These are phyloP conservation scores for Thyridium curvatum DNA, from an alignment of 2,329 filamentous ascomycete species.

Conservation along the genomic window DNA sequence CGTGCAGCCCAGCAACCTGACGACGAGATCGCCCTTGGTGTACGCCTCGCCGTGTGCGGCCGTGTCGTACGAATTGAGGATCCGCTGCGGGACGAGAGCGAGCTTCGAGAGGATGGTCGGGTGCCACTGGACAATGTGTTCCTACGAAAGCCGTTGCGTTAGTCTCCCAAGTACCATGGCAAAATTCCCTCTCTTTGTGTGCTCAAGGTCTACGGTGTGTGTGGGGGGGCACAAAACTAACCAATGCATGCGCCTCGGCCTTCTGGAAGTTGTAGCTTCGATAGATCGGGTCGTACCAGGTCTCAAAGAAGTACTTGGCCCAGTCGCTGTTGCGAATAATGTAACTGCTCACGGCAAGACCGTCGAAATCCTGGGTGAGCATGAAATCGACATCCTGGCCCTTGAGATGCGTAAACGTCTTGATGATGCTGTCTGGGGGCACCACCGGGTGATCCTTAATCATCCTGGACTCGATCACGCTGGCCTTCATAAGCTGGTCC, in stretches of 20 bases:
- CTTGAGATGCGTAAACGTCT: conserved; percentile 79
- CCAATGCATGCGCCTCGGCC: conserved; percentile 85
- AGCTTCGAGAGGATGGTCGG: conserved; percentile 88
- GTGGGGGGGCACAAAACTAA: conserved; percentile 37
- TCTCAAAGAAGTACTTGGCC: conserved; percentile 87
- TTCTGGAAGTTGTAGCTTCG: conserved; percentile 94
- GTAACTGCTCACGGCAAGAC: conserved; percentile 71
- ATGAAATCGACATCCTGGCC: conserved; percentile 75
- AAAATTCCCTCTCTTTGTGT: no score
- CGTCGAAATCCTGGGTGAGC: conserved; percentile 76
- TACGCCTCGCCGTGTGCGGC: conserved; percentile 56
- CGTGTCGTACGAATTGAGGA: conserved; percentile 71
- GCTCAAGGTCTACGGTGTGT: no score
- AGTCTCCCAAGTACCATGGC: no score
- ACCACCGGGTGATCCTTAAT: conserved; percentile 80
- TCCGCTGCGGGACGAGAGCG: conserved; percentile 80
- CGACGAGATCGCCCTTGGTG: conserved; percentile 77
- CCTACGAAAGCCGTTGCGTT: conserved; percentile 40
- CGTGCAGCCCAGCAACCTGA: conserved; percentile 71
- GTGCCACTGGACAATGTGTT: conserved; percentile 93
- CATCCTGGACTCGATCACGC: conserved; percentile 70
- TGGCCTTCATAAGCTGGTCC: conserved; percentile 60
- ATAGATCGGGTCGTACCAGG: conserved; percentile 94
- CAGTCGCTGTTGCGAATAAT: conserved; percentile 80
- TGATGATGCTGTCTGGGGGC: conserved; percentile 94